Base-by-base conservation (phyloP, 1,284 basidiomycete genomes). In the Earliella scabrosa region DNA sequence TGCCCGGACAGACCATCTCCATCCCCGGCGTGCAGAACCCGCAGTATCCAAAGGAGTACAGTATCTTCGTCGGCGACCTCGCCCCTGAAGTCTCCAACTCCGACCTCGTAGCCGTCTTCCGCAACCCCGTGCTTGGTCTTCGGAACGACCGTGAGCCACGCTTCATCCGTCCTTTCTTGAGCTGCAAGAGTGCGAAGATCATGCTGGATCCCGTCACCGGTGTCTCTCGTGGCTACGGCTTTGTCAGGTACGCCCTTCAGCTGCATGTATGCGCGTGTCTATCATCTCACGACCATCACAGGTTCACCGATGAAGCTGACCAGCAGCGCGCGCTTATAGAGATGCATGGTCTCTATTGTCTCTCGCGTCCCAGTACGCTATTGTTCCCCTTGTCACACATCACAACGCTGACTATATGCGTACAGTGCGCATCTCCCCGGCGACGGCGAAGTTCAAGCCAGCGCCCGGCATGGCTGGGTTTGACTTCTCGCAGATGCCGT, bases 161-260 rank as follows among this genome's bases (percentile, higher is more conserved):
- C 69, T 91, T 93, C 63, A 92, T 95, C 54, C 81, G 86, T 11
- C 90, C 92, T 2, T 95, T 95, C 75, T 73, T 86, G 40, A 94
- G 91, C 68, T 94, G 92, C 73, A 93, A 93, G 76, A 95, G 92
- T 69, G 93, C 93, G 29, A 95, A 95, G 75, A 95, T 95, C 63
- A 95, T 95, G 92, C 76, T 92, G 43, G 93, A 95, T 71, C 91
- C 92, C 9, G 83, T 88, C 35, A 93, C 92, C 9, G 93, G 93
- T 21, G 84, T 93, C n/a, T 93, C 91, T 38, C 82, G 92, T 63
- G 92, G 93, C 6, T 95, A 95, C 71, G 93, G 93, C 24, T 95
- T 95, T 67, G 92, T 95, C 31, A 82, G 93, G 90, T 87, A 61
- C 59, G 82, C 71, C 36, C 38, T 34, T 31, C 29, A 10, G 39